Conservation (phyloP, 2,329 filamentous ascomycete species). For the Leptodontidium sp. region DNA sequence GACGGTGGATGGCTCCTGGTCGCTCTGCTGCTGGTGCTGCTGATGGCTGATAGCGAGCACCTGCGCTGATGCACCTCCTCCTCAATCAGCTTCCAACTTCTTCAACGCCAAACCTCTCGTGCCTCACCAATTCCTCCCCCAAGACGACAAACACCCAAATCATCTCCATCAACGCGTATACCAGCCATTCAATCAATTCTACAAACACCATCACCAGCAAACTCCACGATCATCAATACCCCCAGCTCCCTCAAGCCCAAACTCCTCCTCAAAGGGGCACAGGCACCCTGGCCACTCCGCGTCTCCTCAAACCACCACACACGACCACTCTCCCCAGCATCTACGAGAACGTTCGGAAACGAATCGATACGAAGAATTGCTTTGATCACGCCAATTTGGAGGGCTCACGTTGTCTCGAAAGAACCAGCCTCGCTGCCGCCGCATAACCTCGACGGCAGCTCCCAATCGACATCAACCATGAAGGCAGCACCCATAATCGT, state of each 20-base stretch:
- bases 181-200: not conserved
- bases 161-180: not conserved
- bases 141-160: not conserved
- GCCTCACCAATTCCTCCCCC: not conserved
- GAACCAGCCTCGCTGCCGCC: constrained; percentile 32
- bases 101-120: not conserved
- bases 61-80: not conserved
- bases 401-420: constrained; percentile 10
- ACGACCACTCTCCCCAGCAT: not conserved
- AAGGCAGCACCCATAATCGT: constrained; percentile 96
- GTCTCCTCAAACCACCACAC: not conserved
- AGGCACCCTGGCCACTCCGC: not conserved
- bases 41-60: no score
- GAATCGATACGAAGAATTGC: not conserved
- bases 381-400: not conserved
- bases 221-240: not conserved
- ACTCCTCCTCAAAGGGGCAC: not conserved
- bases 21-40: no score
- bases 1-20: no score
- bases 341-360: constrained; percentile 11
- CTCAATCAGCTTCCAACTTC: not conserved
- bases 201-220: not conserved
- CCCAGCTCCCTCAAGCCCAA: not conserved
- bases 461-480: constrained; percentile 63
- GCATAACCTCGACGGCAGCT: constrained; percentile 29